Conservation (phyloP, 805 yeast species). For the Hanseniaspora jakobsenii region DNA sequence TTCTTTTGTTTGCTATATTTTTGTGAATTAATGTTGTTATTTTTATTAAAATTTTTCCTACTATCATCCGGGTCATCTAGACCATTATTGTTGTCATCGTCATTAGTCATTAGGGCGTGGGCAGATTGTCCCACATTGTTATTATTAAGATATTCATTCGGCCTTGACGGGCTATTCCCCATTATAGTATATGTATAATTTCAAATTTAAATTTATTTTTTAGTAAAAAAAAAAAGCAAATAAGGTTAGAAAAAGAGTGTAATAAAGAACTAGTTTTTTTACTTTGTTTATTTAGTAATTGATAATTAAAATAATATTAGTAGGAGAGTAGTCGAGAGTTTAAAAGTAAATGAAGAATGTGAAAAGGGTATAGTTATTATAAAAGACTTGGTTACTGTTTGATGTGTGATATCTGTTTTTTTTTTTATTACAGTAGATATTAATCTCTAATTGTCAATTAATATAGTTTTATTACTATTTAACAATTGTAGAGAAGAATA, state of each 20-base stretch:
- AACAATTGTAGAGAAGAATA: too few relatives aligned
- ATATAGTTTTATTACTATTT: too few relatives aligned
- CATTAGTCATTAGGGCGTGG: constrained; percentile 21
- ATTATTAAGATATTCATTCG: constrained; percentile 28
- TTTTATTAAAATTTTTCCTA: constrained; percentile 24
- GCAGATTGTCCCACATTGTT: constrained; percentile 19
- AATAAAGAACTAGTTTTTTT: neutral
- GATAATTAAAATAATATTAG: too few relatives aligned
- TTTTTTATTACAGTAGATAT: too few relatives aligned
- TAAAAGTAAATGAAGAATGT: too few relatives aligned
- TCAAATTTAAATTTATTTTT: neutral
- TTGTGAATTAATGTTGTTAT: constrained; percentile 14
- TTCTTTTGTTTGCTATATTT: constrained; percentile 19
- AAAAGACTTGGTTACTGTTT: too few relatives aligned
- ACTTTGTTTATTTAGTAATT: too few relatives aligned
- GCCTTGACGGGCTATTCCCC: constrained; percentile 57
- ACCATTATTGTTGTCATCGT: constrained; percentile 17
- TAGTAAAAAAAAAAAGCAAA: neutral
- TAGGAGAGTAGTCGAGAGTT: too few relatives aligned
- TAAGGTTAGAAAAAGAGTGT: neutral
- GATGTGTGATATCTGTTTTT: too few relatives aligned
- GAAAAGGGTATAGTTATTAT: too few relatives aligned
- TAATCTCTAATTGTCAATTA: too few relatives aligned
- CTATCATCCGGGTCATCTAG: constrained; percentile 36
- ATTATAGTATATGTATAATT: constrained; percentile 22